A percentile compares a stretch with the other conserved stretches of the same genome.
Evolutionary conservation across 164 flowering plant species (phyloP).

Genomic region (grape (Vitis vinifera)): ASM3070453v1 NC_081806.1:3472001-3472500

Average conservation of each 20-base stretch:
- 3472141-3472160: neutral
- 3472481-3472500: constrained; percentile 22
- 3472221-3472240: constrained; percentile 89
- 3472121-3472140: neutral
- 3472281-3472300: constrained; percentile 85
- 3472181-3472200: neutral
- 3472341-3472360: constrained; percentile 3
- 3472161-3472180: neutral
- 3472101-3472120: neutral
- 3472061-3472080: too few relatives aligned
- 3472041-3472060: too few relatives aligned
- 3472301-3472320: constrained; percentile 93
- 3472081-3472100: neutral
- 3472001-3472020: too few relatives aligned
- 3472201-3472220: constrained; percentile 37
- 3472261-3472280: constrained; percentile 82
- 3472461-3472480: constrained; percentile 85
- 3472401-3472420: constrained; percentile 75
- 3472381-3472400: neutral
- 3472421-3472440: constrained; percentile 78
- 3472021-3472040: too few relatives aligned
- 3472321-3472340: constrained; percentile 5
- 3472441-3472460: constrained; percentile 59
- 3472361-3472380: neutral
- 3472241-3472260: constrained; percentile 85